Evolutionary conservation across 306 rosid species (phyloP), one percentile per base, ranked within the genome.

Genomic region (Lotus japonicus): DNA sequence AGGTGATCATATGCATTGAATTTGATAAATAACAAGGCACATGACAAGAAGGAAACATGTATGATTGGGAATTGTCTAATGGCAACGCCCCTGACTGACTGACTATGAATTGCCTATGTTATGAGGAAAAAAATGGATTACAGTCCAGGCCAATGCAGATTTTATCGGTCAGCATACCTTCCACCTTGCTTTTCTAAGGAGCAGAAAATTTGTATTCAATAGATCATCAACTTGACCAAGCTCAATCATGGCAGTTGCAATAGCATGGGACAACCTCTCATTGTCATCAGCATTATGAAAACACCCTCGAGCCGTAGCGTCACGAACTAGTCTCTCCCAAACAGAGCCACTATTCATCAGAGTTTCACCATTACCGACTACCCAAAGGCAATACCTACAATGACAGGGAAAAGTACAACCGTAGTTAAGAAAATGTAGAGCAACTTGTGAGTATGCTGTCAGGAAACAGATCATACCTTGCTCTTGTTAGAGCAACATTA

Each of bases 401-500:
- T 61, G 41, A 75, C 45, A 54, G 39, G 65, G 57, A 44, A 58
- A 11, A 54, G 18, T 23, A 41, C 49, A 26, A 12, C 16, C 0
- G 16, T 59, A 15, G 8, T 19, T 6, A 46, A 10, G 48, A 36
- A 31, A 21, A 36, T 9, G 2, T 10, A 58, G 36, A 64, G 26
- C 46, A 51, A 71, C 65, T 11, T 42, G 16, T 0, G 44, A 7
- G 23, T 21, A 18, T 3, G 21, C 48, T 58, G 39, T 35, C 36
- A 9, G 63, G 64, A 53, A 2, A 57, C 41, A 69, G 33, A 36
- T 64, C 58, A 46, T 73, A 87, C 89, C 89, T 77, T 45, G 89
- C 89, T 14, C 87, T 85, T 21, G 92, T 82, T 55, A 87, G 68
- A 28, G 84, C 79, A 59, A 87, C 86, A 73, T 87, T 87, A 55